A percentile compares a stretch with the other conserved stretches of the same genome.
Evolutionary conservation across 129 eudicot species (phyloP).

Genomic region (Heracleum sosnowskyi): DNA sequence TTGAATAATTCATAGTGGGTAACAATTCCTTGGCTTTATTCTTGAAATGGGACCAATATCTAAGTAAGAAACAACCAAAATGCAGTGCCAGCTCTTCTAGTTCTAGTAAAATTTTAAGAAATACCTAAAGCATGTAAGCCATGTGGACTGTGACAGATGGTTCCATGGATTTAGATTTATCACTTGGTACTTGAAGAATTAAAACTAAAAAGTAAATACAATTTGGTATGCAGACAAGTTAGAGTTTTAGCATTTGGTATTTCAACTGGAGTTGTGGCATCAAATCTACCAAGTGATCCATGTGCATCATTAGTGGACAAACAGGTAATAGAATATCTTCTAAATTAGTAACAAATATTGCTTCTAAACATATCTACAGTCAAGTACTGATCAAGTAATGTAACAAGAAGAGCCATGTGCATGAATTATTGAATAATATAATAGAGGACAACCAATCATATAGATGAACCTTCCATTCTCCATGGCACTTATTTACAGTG

Average conservation of each 20-base stretch:
- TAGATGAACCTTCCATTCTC: slow-evolving; percentile 11
- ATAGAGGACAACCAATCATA: slow-evolving; percentile 12
- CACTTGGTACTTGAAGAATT: background rate
- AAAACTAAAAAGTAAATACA: background rate
- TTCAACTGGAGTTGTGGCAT: slow-evolving; percentile 36
- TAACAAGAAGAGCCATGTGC: slow-evolving; percentile 26
- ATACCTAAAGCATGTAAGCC: slow-evolving; percentile 24
- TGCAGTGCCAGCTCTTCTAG: slow-evolving; percentile 11
- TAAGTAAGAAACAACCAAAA: slow-evolving; percentile 9
- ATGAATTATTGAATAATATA: slow-evolving; percentile 18
- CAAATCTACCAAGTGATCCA: slow-evolving; percentile 28
- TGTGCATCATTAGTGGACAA: slow-evolving; percentile 43
- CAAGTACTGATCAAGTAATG: slow-evolving; percentile 12
- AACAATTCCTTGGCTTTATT: slow-evolving; percentile 24
- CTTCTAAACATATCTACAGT: slow-evolving; percentile 1
- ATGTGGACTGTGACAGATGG: slow-evolving; percentile 11
- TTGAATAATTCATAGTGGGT: slow-evolving; percentile 18
- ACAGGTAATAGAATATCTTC: slow-evolving; percentile 26
- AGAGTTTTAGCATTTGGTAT: slow-evolving; percentile 2
- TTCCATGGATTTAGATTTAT: background rate
- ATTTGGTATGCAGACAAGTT: background rate
- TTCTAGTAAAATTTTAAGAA: slow-evolving; percentile 7
- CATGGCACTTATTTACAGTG: slow-evolving; percentile 43
- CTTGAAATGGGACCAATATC: slow-evolving; percentile 14
- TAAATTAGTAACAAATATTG: slow-evolving; percentile 7